A percentile compares a stretch with the other conserved stretches of the same genome.
These are phyloP conservation scores for Macrophomina pseudophaseolina DNA, from an alignment of 2,329 filamentous ascomycete species.

Conservation along the genomic window DNA sequence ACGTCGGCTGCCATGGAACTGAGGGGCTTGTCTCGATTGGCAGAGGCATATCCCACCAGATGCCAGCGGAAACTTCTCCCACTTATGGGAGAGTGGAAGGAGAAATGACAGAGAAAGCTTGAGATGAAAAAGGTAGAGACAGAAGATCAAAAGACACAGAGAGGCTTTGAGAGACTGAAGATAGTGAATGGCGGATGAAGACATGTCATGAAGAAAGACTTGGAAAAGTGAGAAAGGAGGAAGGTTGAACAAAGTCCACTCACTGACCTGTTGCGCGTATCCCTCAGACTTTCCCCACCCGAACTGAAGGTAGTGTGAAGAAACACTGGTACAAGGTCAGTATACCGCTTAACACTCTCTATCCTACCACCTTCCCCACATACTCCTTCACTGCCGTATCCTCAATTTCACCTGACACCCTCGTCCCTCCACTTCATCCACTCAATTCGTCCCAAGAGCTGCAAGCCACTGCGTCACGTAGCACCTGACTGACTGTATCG, in stretches of 20 bases:
- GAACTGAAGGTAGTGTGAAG: conserved; percentile 97
- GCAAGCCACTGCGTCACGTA: conserved; percentile 19
- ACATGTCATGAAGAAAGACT: not conserved
- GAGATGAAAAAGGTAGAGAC: not conserved
- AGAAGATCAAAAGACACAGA: not conserved
- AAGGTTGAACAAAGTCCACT: not conserved
- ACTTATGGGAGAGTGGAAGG: not conserved
- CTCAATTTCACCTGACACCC: not conserved
- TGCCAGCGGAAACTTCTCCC: not conserved
- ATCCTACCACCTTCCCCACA: not conserved
- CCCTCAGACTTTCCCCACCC: conserved; percentile 79
- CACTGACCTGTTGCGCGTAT: conserved; percentile 11
- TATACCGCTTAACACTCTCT: not conserved
- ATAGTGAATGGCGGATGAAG: not conserved
- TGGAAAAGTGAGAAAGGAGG: not conserved
- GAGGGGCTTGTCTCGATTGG: not conserved
- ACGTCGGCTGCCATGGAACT: not conserved
- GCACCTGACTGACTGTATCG: conserved; percentile 18
- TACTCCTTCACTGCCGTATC: not conserved
- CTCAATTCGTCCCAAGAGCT: not conserved
- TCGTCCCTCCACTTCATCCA: not conserved
- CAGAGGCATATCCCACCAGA: not conserved
- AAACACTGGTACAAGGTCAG: conserved; percentile 97
- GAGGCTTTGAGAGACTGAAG: not conserved
- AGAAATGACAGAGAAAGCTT: not conserved